A percentile compares a stretch with the other conserved stretches of the same genome.
Conservation (phyloP, 768 basidiomycete species). For the Leucosporidium creatinivorum region DNA sequence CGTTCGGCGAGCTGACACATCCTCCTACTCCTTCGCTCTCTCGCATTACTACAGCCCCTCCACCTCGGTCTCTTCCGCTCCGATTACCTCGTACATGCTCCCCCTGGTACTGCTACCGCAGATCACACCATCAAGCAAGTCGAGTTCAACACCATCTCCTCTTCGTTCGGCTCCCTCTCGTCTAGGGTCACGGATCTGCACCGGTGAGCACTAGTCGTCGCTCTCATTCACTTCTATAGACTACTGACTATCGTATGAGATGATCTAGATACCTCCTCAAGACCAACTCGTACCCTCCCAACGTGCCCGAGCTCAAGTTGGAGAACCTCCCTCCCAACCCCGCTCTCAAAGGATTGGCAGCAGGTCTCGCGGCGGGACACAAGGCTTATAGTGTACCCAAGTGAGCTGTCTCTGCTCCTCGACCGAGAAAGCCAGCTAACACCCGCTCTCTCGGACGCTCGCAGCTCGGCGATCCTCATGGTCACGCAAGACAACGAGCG, state of each 20-base stretch:
- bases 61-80: conserved; percentile 89
- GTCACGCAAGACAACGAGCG: conserved; percentile 83
- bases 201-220: conserved; percentile 49
- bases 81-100: conserved; percentile 79
- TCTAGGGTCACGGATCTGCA: conserved; percentile 64
- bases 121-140: conserved; percentile 78
- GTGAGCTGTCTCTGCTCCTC: background rate
- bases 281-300: conserved; percentile 60
- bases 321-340: conserved; percentile 66
- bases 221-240: background rate
- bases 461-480: conserved; percentile 62
- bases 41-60: conserved; percentile 51
- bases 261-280: conserved; percentile 56
- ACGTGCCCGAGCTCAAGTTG: conserved; percentile 44
- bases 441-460: background rate
- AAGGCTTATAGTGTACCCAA: conserved; percentile 52
- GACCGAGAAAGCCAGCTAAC: background rate
- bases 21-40: background rate
- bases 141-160: conserved; percentile 95
- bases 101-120: conserved; percentile 40
- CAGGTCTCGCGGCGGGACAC: conserved; percentile 74
- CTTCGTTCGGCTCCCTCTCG: conserved; percentile 77
- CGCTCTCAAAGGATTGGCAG: conserved; percentile 60
- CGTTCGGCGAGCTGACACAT: background rate
- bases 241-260: too few species aligned